These are phyloP conservation scores for Mycena galopus DNA, from an alignment of 768 basidiomycete genomes.

Conservation along the genomic window DNA sequence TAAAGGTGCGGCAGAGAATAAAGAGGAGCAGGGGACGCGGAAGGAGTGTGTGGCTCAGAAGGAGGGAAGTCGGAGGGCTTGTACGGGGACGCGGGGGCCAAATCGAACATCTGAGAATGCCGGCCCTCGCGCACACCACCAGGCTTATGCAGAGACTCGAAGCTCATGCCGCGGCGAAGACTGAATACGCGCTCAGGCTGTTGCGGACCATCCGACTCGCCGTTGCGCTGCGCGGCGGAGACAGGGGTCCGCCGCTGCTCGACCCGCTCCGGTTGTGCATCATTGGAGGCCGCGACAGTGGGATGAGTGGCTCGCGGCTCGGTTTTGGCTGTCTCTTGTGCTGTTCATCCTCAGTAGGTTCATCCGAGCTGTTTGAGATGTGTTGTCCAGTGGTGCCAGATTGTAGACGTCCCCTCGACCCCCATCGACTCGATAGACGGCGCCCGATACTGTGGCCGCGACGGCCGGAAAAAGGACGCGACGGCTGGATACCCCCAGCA, in stretches of 20 bases:
- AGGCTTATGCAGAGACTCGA: constrained; percentile 61
- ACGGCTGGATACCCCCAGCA: constrained; percentile 81
- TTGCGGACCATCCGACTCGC: constrained; percentile 60
- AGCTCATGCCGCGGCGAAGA: constrained; percentile 63
- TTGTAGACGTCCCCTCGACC: constrained; percentile 53
- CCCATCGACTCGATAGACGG: constrained; percentile 56
- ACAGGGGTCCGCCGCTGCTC: constrained; percentile 37
- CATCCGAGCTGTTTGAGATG: constrained; percentile 59
- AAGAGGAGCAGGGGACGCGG: constrained; percentile 51
- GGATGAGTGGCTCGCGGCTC: constrained; percentile 82
- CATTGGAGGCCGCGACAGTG: constrained; percentile 54
- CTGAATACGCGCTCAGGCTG: constrained; percentile 73
- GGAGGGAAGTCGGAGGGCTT: constrained; percentile 22
- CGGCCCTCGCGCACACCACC: constrained; percentile 38
- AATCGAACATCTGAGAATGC: constrained; percentile 33
- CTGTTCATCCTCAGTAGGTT: constrained; percentile 39
- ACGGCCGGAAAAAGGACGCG: constrained; percentile 85
- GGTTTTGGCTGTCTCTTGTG: constrained; percentile 57
- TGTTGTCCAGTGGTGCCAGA: constrained; percentile 55
- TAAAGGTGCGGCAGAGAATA: constrained; percentile 43
- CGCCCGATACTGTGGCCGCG: constrained; percentile 64
- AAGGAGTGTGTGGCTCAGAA: constrained; percentile 40
- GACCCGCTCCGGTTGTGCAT: constrained; percentile 43
- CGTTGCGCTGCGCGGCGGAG: constrained; percentile 41
- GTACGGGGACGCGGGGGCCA: constrained; percentile 29